Conservation (phyloP, 2,329 filamentous ascomycete species). For the Xylaria sp. region DNA sequence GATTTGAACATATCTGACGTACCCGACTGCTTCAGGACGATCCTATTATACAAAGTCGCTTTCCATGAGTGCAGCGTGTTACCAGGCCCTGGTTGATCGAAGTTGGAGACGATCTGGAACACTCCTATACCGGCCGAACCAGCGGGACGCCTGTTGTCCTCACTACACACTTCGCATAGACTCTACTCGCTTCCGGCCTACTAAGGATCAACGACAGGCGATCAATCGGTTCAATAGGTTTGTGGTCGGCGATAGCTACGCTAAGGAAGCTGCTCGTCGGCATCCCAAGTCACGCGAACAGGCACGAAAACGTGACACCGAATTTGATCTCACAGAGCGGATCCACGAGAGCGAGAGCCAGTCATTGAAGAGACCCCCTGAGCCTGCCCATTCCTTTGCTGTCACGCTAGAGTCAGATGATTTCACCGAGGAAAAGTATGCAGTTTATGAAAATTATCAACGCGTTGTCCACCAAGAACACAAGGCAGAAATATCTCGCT, state of each 20-base stretch:
- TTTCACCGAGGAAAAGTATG: constrained; percentile 81
- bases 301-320: constrained; percentile 69
- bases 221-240: constrained; percentile 80
- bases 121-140: constrained; percentile 81
- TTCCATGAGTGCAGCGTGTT: constrained; percentile 72
- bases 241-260: constrained; percentile 75
- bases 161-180: constrained; percentile 87
- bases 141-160: constrained; percentile 85
- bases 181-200: constrained; percentile 70
- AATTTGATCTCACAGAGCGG: constrained; percentile 73
- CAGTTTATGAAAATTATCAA: constrained; percentile 80
- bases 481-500: constrained; percentile 65
- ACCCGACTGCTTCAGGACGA: constrained; percentile 63
- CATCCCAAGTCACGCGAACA: constrained; percentile 76
- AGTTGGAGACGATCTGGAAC: constrained; percentile 81
- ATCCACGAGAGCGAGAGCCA: constrained; percentile 75
- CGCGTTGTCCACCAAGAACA: constrained; percentile 76
- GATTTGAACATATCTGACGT: constrained; percentile 47
- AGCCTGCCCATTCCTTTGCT: constrained; percentile 73
- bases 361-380: constrained; percentile 66
- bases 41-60: constrained; percentile 76
- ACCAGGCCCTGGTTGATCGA: constrained; percentile 77
- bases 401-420: constrained; percentile 76
- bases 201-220: constrained; percentile 78
- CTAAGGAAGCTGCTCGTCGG: constrained; percentile 69